Conservation (phyloP, 257 asterid species). For the Ajuga chamaepitys region DNA sequence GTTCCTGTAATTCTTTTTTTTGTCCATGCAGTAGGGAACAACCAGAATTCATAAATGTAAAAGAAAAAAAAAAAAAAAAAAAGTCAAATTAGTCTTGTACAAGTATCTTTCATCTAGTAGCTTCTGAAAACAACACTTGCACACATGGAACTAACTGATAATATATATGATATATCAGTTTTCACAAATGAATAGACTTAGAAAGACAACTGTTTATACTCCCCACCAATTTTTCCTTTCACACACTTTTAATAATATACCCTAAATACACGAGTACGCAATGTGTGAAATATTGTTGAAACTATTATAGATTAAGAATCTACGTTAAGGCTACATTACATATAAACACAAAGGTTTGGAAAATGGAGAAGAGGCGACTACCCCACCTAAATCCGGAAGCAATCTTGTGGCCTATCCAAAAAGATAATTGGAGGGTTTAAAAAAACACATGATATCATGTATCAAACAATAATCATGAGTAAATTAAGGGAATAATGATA, state of each 20-base stretch:
- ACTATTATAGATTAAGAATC: too few relatives aligned
- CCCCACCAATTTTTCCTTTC: too few relatives aligned
- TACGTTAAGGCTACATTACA: too few relatives aligned
- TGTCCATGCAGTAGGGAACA: conserved; percentile 68
- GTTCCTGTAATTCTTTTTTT: conserved; percentile 34
- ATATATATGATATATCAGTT: not conserved
- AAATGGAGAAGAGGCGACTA: too few relatives aligned
- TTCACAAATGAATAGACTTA: not conserved
- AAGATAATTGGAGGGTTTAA: not conserved
- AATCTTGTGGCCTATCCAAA: conserved; percentile 5
- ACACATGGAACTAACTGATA: not conserved
- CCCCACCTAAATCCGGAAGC: too few relatives aligned
- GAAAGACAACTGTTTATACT: not conserved
- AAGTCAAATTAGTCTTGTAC: not conserved
- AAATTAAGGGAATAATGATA: not conserved
- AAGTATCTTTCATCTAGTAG: not conserved
- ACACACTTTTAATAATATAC: too few relatives aligned
- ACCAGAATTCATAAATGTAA: conserved; percentile 41
- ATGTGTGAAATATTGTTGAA: too few relatives aligned
- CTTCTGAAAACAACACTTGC: not conserved
- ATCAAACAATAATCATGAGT: not conserved
- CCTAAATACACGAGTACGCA: too few relatives aligned
- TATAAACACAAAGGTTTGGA: too few relatives aligned
- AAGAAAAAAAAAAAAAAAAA: not conserved
- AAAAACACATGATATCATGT: not conserved